Base-by-base conservation (phyloP, 2,329 filamentous ascomycete genomes). In the Talaromyces sp. region DNA sequence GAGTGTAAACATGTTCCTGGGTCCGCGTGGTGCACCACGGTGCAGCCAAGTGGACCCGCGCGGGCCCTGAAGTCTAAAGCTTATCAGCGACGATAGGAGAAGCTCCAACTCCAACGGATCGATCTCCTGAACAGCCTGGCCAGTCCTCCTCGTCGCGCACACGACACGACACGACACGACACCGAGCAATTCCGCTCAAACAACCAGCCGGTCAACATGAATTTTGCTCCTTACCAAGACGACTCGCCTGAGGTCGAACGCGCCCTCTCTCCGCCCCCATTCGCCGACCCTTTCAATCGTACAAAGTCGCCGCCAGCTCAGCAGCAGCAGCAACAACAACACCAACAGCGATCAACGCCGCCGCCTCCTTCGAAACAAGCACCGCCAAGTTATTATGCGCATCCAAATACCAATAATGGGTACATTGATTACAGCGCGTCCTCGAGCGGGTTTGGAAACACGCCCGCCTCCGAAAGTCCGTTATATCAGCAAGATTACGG, bases 151-250 rank as follows among this genome's bases (percentile, higher is more conserved):
- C 22, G 15, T 47, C 44, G n/a, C 44, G 44, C 22, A 9, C 42
- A 44, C 39, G 36, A 39, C 10, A 39, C 39, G 3, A 44, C 39
- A 17, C 44, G 19, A 15, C 33, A 36, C n/a, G 19, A 47, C 44
- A 47, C 2, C 11, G 22, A 47, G 44, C 44, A 47, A 19, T 47
- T 25, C 22, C 25, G 19, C 19, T 47, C 44, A 56, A 27, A 42
- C 25, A 13, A 1, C 4, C 19, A 27, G 19, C 22, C 3, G 32
- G 9, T 22, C 53, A 52, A 27, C 42, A 95, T 95, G 90, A 91
- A 97, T 80, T 99, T 98, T 75, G 95, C 95, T 53, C 95, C 95
- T 42, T 99, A 98, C 79, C 95, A 98, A 81, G 93, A 93, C 76
- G 89, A 89, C 55, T 89, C 90, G 17, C 95, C 95, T 10, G 93